phyloP scores from a whole-genome alignment of 441 rosid genomes.

The Gossypium gossypioides region DNA sequence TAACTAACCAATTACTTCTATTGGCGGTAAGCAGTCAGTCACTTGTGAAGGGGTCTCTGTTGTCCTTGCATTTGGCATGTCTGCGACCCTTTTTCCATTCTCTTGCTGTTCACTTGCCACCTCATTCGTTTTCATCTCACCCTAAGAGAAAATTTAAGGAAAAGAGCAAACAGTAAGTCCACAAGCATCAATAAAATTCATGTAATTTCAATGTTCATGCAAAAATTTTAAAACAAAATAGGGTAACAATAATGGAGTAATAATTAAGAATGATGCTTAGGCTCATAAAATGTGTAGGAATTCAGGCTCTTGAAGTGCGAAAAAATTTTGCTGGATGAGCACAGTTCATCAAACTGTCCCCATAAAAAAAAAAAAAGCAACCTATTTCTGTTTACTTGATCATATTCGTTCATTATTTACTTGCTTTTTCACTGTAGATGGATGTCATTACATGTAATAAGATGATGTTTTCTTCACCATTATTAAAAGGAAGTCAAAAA shows the following conservation, averaged over 20 bases:
- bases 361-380: not conserved
- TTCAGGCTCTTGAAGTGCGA: not conserved
- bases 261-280: not conserved
- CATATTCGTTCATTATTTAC: not conserved
- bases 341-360: not conserved
- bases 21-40: slow-evolving; percentile 45
- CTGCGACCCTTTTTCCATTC: slow-evolving; percentile 33
- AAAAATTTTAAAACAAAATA: not conserved
- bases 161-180: slow-evolving; percentile 1
- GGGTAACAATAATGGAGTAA: not conserved
- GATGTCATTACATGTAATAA: not conserved
- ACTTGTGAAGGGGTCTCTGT: slow-evolving; percentile 31
- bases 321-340: not conserved
- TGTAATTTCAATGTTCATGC: not conserved
- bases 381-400: not conserved
- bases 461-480: not conserved
- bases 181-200: not conserved
- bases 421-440: not conserved
- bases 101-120: slow-evolving; percentile 45
- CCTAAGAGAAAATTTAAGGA: slow-evolving; percentile 27
- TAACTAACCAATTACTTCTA: slow-evolving; percentile 56
- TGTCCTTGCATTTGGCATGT: slow-evolving; percentile 28
- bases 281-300: not conserved
- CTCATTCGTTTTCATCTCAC: slow-evolving; percentile 16
- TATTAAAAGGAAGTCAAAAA: not conserved